A percentile compares a stretch with the other conserved stretches of the same genome.
These are phyloP conservation scores for Macrolepiota fuliginosa DNA, from an alignment of 768 basidiomycete genomes.

Conservation along the genomic window DNA sequence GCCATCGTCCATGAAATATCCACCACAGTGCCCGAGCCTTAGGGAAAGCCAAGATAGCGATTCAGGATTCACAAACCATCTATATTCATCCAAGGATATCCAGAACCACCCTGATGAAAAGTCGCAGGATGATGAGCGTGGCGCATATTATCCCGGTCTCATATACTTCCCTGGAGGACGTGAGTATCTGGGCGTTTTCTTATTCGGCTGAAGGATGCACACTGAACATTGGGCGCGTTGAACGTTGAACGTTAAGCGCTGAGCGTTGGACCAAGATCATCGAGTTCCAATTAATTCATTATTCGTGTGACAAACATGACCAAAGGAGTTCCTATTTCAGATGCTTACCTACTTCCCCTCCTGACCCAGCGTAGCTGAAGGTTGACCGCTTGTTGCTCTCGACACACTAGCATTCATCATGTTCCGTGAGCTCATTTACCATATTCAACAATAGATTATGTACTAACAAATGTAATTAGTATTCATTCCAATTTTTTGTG, in stretches of 20 bases:
- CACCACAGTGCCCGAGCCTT: not conserved
- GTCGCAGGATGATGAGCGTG: not conserved
- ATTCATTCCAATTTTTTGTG: conserved; percentile 52
- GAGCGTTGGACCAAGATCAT: not conserved
- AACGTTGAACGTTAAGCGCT: not conserved
- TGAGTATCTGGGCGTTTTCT: conserved; percentile 1
- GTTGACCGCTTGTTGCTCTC: not conserved
- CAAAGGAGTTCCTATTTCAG: conserved; percentile 7
- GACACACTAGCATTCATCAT: conserved; percentile 1
- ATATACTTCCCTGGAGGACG: not conserved
- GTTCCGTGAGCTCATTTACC: conserved; percentile 13
- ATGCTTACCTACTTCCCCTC: not conserved
- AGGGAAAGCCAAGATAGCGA: not conserved
- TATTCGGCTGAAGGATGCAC: not conserved
- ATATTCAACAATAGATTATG: conserved; percentile 18
- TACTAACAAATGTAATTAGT: conserved; percentile 31
- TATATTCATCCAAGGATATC: not conserved
- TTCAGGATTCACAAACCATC: not conserved
- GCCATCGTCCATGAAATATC: no score
- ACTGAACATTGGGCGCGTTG: no score
- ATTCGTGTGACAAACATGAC: conserved; percentile 10
- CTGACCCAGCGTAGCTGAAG: not conserved
- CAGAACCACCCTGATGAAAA: not conserved
- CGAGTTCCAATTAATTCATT: not conserved
- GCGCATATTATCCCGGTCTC: not conserved